Percentiles rank a stretch among this genome's conserved stretches.
phyloP scores from a whole-genome alignment of 495 filamentous ascomycete species.

The Penicillium cosmopolitanum region DNA sequence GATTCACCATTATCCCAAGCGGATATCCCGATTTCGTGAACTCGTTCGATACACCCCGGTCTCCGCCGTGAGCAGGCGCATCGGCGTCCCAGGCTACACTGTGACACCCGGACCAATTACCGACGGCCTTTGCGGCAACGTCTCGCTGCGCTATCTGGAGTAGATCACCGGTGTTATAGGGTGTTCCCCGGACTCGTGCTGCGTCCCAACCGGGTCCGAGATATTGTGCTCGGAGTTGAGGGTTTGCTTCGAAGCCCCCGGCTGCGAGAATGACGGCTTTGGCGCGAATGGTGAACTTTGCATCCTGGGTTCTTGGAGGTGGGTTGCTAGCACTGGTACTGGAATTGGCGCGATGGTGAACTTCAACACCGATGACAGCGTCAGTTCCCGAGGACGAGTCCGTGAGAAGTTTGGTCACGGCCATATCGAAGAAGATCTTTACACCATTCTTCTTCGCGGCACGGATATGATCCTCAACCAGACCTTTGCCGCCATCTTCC shows the following conservation, averaged over 20 bases:
- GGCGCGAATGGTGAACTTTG: conserved; percentile 32
- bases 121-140: conserved; percentile 48
- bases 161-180: conserved; percentile 61
- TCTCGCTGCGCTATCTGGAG: conserved; percentile 54
- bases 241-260: conserved; percentile 64
- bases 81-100: conserved; percentile 65
- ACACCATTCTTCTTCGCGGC: conserved; percentile 48
- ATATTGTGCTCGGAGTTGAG: conserved; percentile 56
- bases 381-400: conserved; percentile 34
- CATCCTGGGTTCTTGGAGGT: no score
- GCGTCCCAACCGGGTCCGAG: conserved; percentile 65
- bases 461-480: conserved; percentile 51
- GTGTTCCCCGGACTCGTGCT: conserved; percentile 62
- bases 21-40: conserved; percentile 71
- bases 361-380: conserved; percentile 31
- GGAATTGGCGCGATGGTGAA: not conserved
- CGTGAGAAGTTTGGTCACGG: conserved; percentile 44
- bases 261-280: conserved; percentile 56
- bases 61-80: conserved; percentile 51
- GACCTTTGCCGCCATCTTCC: conserved; percentile 59
- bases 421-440: conserved; percentile 43
- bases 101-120: conserved; percentile 66
- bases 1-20: conserved; percentile 64
- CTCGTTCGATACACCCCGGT: conserved; percentile 59
- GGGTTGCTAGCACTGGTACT: not conserved